Base-by-base conservation (phyloP, 73 alveolate genomes). In the Paramecium bursaria region DNA sequence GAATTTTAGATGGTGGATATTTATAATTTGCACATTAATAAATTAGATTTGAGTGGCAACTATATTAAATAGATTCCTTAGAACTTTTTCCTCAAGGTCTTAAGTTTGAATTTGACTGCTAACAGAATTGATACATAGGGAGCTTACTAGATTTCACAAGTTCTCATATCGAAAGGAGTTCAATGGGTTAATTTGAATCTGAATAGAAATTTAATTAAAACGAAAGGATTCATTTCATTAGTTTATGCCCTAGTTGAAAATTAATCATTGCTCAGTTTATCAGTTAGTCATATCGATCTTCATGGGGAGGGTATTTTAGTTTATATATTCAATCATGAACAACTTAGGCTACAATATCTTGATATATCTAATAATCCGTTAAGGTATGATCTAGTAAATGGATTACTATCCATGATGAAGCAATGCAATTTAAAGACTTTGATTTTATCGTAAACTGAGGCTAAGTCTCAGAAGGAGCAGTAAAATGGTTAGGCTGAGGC, bases 241-340 rank as follows among this genome's bases (percentile, higher is more conserved):
- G 27, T 67, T n/a, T 67, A 35, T 67, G 82, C 82, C 2, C 23
- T 67, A 3, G 44, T 6, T 11, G 82, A 67, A 39, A 67, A 67
- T 39, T 39, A 67, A 67, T 10, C 11, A 15, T 19, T 67, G 9
- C 33, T 27, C 7, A 67, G 39, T 67, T 3, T 67, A 67, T 33
- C 55, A 19, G 82, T 67, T 10, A 57, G 60, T 1, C 14, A 67
- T 19, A 67, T 39, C 21, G 21, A 67, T 1, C 33, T 67, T 2
- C 33, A 17, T 67, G 82, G 82, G 4, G 82, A 67, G 22, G 82
- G 82, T 6, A 67, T 67, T 9, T 42, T 67, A 13, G 82, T 67
- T 39, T 67, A 67, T 9, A 67, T 67, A 0, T 67, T 67, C 39
- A 67, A 67, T 67, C 82, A 67, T 39, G 82, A 67, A 67, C 21